Evolutionary conservation across 495 filamentous ascomycete genomes (phyloP), one percentile per base, ranked within the genome.

Genomic region (Cenococcum geophilum): DNA sequence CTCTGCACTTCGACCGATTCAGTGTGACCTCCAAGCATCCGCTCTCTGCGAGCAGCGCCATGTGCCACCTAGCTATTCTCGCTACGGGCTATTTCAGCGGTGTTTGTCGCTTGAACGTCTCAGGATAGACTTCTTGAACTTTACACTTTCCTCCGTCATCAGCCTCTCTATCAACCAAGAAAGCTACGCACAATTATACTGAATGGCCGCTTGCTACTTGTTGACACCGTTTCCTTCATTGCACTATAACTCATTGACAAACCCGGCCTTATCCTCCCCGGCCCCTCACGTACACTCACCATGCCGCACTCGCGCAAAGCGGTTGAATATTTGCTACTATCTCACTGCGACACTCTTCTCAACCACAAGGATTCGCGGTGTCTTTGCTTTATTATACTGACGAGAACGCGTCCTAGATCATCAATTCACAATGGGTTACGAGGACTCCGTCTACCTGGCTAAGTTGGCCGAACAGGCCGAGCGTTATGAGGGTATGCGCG

Each of bases 381-480:
- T 45, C 12, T 45, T 18, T 45, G 27, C 27, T 32, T 32, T 6
- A 32, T 45, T 14, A 45, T 45, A 45, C 40, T 45, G 40, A 45
- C 40, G 27, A 32, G 27, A 32, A 45, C 40, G 18, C 40, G 2
- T 45, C 40, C 35, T 45, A 62, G 59, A 57, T 62, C 42, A 43
- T 48, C 37, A 54, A 68, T 71, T 78, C 80, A 95, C 80, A 78
- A 97, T 97, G 93, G 92, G 89, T 82, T 89, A 96, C 85, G 93
- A 97, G 86, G 91, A 98, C 79, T 91, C 92, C 74, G 93, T 98
- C 70, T 98, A 97, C 79, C 88, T 98, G 71, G 93, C 93, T 79
- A 97, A 97, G 90, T 87, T 98, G 74, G 95, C 95, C 74, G 93
- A 98, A 87, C 93, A 98, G 85, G 93, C 93, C 76, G 93, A 98